A percentile compares a stretch with the other conserved stretches of the same genome.
phyloP scores from a whole-genome alignment of 1,284 basidiomycete genomes.

The Cryptococcus hybrid region DNA sequence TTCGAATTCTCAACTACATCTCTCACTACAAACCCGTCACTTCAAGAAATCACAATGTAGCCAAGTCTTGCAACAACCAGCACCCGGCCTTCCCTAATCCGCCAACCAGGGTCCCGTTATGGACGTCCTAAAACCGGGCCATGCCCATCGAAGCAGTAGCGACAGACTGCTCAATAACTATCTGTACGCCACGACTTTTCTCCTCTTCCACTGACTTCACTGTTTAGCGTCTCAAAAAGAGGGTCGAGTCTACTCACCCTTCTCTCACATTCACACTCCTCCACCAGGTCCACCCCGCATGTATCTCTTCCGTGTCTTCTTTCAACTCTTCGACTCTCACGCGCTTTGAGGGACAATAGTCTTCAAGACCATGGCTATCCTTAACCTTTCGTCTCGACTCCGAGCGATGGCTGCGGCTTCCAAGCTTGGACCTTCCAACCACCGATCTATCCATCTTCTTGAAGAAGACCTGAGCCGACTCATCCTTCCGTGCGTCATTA shows the following conservation, averaged over 20 bases:
- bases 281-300: too few species aligned
- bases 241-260: conserved; percentile 49
- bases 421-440: conserved; percentile 87
- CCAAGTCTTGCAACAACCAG: too few species aligned
- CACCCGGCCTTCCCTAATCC: conserved; percentile 13
- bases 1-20: too few species aligned
- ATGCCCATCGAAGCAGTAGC: conserved; percentile 47
- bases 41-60: too few species aligned
- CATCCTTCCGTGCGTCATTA: conserved; percentile 84
- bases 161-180: conserved; percentile 50
- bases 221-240: conserved; percentile 47
- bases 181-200: conserved; percentile 32
- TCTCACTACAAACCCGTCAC: not conserved
- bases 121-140: conserved; percentile 43
- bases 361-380: conserved; percentile 94
- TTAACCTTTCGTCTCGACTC: conserved; percentile 93
- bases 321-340: too few species aligned
- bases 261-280: conserved; percentile 50
- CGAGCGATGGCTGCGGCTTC: conserved; percentile 84
- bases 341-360: too few species aligned
- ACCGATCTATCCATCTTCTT: conserved; percentile 89
- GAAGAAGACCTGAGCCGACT: conserved; percentile 86
- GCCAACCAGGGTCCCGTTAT: conserved; percentile 27
- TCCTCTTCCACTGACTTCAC: conserved; percentile 8
- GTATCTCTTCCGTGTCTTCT: too few species aligned